These are phyloP conservation scores for Trichoderma asperelloides DNA, from an alignment of 495 filamentous ascomycete genomes.

Conservation along the genomic window DNA sequence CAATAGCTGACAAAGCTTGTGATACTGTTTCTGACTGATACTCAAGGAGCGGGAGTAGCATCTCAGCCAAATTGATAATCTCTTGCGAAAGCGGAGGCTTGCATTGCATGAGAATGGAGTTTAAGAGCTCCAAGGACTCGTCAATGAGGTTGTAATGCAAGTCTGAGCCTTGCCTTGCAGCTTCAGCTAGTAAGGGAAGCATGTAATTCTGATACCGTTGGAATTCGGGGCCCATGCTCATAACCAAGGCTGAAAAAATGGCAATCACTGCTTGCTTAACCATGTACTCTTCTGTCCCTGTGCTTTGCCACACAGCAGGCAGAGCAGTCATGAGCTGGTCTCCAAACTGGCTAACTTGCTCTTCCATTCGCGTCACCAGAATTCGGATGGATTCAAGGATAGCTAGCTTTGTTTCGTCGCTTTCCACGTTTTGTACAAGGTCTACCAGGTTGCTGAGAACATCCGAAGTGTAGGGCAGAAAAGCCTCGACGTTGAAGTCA, in stretches of 20 bases:
- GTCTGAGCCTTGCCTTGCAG: slow-evolving; percentile 70
- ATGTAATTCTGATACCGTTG: slow-evolving; percentile 62
- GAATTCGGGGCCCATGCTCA: slow-evolving; percentile 67
- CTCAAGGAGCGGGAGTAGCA: slow-evolving; percentile 63
- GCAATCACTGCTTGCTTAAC: slow-evolving; percentile 82
- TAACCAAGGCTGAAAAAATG: slow-evolving; percentile 67
- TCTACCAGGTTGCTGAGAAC: slow-evolving; percentile 60
- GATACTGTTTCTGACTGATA: slow-evolving; percentile 41
- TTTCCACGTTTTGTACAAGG: slow-evolving; percentile 71
- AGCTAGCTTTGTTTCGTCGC: slow-evolving; percentile 78
- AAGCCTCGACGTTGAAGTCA: slow-evolving; percentile 61
- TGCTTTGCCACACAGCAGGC: slow-evolving; percentile 76
- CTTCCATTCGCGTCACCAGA: slow-evolving; percentile 73
- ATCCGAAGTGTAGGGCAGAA: slow-evolving; percentile 63
- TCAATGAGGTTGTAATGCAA: slow-evolving; percentile 79
- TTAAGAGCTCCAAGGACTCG: slow-evolving; percentile 86
- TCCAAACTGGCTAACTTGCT: slow-evolving; percentile 62
- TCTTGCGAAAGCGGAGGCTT: slow-evolving; percentile 54
- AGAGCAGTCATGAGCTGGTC: slow-evolving; percentile 71
- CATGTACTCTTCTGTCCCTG: slow-evolving; percentile 74
- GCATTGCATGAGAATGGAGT: slow-evolving; percentile 63
- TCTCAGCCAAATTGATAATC: slow-evolving; percentile 56
- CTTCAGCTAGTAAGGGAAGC: slow-evolving; percentile 68
- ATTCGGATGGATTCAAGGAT: slow-evolving; percentile 72
- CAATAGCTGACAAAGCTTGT: slow-evolving; percentile 57